Base-by-base conservation (phyloP, 495 filamentous ascomycete species). In the Talaromyces stipitatus region DNA sequence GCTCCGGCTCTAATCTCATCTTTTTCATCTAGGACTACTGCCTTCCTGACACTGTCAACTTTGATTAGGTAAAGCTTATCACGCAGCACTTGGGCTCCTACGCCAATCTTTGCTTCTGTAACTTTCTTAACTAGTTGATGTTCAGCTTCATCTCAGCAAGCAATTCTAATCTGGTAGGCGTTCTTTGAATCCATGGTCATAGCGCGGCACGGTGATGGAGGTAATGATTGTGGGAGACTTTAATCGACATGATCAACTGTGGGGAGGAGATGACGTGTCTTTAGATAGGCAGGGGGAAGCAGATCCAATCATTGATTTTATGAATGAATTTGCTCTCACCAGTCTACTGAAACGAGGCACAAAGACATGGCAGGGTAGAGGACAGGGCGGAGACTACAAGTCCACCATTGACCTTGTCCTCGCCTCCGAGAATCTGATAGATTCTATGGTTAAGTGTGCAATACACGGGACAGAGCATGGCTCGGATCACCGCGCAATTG, bases 241-340 rank as follows among this genome's bases (percentile, higher is more conserved):
- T 50, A 72, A 71, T 58, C 64, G 62, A 43, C 61, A 69, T 59
- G 62, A 74, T 63, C 62, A 65, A 56, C 62, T 73, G 11, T 75
- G 59, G 68, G 71, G 68, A 63, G 69, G 66, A 63, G 69, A 70
- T 52, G 54, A 64, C 12, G 60, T 73, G 33, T 60, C 60, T 20
- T 53, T 47, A 24, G 50, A 23, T 26, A 36, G 32, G n/a, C 63
- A 72, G 36, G 69, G 67, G 23, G 65, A 74, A 60, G 69, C 66
- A 33, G 67, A 65, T 51, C 61, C 58, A 41, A 69, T 72, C 45
- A 69, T 74, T 36, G 60, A 73, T 36, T 56, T 72, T 32, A 73
- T 72, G 54, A 67, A 58, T 38, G 62, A 72, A 30, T 61, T 61
- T 38, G 45, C 58, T 18, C 61, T 72, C 16, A 43, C 58, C 24